Percentiles rank a stretch among this genome's conserved stretches.
These are phyloP conservation scores for Leptographium galeiforme DNA, from an alignment of 2,329 filamentous ascomycete species.

Conservation along the genomic window DNA sequence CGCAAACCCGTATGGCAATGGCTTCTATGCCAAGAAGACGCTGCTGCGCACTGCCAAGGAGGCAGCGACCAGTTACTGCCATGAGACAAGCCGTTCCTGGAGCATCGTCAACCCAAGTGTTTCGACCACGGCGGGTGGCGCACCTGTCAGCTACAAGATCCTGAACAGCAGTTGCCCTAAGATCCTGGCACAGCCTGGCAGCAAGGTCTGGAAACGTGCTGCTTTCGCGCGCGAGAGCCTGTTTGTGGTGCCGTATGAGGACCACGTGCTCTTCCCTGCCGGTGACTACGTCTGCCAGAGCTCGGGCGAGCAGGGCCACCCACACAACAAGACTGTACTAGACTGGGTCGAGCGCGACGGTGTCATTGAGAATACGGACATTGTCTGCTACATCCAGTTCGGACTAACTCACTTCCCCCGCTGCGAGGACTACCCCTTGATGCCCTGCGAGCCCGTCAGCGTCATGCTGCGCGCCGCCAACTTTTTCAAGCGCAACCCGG, in stretches of 20 bases:
- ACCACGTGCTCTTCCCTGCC: conserved; percentile 72
- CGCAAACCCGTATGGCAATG: conserved; percentile 83
- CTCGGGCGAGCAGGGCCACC: conserved; percentile 56
- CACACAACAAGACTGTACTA: conserved; percentile 49
- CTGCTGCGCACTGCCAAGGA: conserved; percentile 60
- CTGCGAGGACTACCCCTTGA: conserved; percentile 83
- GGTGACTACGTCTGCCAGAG: conserved; percentile 82
- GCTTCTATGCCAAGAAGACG: conserved; percentile 75
- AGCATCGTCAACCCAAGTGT: conserved; percentile 76
- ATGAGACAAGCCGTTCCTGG: conserved; percentile 69
- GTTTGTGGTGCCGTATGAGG: conserved; percentile 74
- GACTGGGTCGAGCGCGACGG: conserved; percentile 60
- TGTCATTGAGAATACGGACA: conserved; percentile 64
- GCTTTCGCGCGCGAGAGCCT: conserved; percentile 78
- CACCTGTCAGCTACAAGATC: conserved; percentile 77
- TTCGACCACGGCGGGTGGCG: conserved; percentile 72
- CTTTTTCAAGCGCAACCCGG: conserved; percentile 72
- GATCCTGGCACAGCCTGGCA: conserved; percentile 66
- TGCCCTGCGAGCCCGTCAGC: conserved; percentile 78
- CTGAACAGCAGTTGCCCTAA: conserved; percentile 72
- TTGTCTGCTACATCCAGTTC: conserved; percentile 83
- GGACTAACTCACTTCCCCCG: conserved; percentile 80
- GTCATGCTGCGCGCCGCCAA: conserved; percentile 65
- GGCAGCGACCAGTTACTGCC: conserved; percentile 68
- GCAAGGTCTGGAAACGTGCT: conserved; percentile 81